Evolutionary conservation across 805 yeast genomes (phyloP), one percentile per base, ranked within the genome.

Genomic region (Saturnispora bothae): DNA sequence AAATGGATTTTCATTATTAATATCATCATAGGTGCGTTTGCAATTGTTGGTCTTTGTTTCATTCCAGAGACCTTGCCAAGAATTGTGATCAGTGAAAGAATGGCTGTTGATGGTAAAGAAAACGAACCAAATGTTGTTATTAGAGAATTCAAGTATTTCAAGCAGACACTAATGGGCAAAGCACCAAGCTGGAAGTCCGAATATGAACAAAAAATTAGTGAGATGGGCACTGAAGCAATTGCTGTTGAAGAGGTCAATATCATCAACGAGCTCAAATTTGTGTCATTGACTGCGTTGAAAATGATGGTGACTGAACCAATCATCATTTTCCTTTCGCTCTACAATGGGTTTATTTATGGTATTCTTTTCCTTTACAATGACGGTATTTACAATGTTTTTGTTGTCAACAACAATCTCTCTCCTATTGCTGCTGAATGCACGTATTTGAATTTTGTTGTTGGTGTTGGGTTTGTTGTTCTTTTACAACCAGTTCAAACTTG

Each of bases 51-150:
- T 6, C 26, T 56, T 31, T 34, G 42, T 25, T 52, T 59, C 29
- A 33, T 57, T 13, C 63, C 62, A 27, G 63, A 57, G 42, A 59
- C 63, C n/a, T 45, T 59, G 36, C 62, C 63, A 38, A 54, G 60
- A 48, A 40, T 56, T 27, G 62, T 59, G 18, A 59, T 59, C 38
- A 49, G 52, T 15, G 59, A 50, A 40, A 55, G 56, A 47, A 50
- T 47, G 39, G 47, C 51, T 14, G 42, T 47, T 18, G 50, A 50
- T 34, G 56, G 51, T 33, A 49, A 41, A 42, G 36, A 40, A 17
- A 28, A 37, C 18, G 47, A 38, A 25, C 53, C 56, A 14, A 35
- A 40, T 33, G 47, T 51, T n/a, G 22, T 51, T 22, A 29, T 46
- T n/a, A 51, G 59, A 48, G 59, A 54, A 38, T 40, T 53, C 31